Conservation (phyloP, 306 rosid genomes). For the Acacia confusa region DNA sequence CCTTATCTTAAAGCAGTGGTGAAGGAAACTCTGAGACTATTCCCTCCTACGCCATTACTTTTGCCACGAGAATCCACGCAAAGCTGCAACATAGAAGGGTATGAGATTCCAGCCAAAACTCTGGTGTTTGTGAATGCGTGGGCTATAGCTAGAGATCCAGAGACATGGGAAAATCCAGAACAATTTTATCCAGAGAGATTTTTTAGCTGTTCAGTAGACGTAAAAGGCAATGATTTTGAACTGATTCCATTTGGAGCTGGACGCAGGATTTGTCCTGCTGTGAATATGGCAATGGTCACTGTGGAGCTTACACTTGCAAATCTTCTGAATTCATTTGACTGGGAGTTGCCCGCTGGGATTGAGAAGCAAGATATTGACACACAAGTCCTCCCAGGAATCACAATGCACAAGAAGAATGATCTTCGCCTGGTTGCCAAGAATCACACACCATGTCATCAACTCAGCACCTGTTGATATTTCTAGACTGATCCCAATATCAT, state of each 20-base stretch:
- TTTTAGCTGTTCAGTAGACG: conserved; percentile 9
- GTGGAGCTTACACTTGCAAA: conserved; percentile 37
- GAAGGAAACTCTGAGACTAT: conserved; percentile 41
- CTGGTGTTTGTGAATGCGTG: conserved; percentile 35
- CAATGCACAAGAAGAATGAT: conserved; percentile 39
- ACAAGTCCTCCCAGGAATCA: conserved; percentile 33
- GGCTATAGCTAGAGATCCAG: conserved; percentile 45
- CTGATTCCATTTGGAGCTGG: conserved; percentile 43
- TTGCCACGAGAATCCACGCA: conserved; percentile 39
- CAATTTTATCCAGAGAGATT: conserved; percentile 43
- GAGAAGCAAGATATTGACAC: conserved; percentile 25
- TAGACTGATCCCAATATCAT: no score
- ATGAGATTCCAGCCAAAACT: conserved; percentile 33
- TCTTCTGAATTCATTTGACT: conserved; percentile 35
- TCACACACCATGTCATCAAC: background rate
- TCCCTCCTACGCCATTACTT: conserved; percentile 40
- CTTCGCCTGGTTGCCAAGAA: conserved; percentile 9
- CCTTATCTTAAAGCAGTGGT: conserved; percentile 40
- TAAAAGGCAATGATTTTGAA: conserved; percentile 34
- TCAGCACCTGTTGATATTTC: background rate
- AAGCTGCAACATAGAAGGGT: conserved; percentile 31
- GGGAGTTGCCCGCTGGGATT: conserved; percentile 30
- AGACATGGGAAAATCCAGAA: conserved; percentile 33
- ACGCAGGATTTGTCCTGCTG: conserved; percentile 42
- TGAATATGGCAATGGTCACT: conserved; percentile 21